These are phyloP conservation scores for Artomyces pyxidatus DNA, from an alignment of 768 basidiomycete species.

Conservation along the genomic window DNA sequence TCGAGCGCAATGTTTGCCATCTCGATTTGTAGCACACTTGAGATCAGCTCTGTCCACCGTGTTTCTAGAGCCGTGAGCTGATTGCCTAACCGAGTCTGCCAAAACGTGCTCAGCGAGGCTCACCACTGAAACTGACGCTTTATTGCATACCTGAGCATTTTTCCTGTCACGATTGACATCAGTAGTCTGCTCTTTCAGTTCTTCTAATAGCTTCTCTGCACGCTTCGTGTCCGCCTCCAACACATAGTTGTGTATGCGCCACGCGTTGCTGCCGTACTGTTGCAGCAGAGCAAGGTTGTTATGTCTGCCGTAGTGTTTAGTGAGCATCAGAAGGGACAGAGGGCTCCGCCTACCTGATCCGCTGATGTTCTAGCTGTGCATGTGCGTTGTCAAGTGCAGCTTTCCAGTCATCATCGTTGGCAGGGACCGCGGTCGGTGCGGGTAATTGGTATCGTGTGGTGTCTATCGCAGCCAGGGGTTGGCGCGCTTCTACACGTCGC, in stretches of 20 bases:
- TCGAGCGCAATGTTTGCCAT: slow-evolving; percentile 90
- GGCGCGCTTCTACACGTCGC: slow-evolving; percentile 60
- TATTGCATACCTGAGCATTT: slow-evolving; percentile 60
- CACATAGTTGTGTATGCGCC: slow-evolving; percentile 86
- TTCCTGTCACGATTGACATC: slow-evolving; percentile 87
- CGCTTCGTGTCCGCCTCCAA: slow-evolving; percentile 71
- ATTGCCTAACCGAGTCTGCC: slow-evolving; percentile 66
- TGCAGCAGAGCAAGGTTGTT: slow-evolving; percentile 78
- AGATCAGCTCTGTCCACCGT: slow-evolving; percentile 90
- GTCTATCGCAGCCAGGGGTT: slow-evolving; percentile 63
- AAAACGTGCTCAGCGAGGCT: neutral
- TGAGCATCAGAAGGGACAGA: neutral
- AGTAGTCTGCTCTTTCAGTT: slow-evolving; percentile 68
- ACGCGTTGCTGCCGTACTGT: slow-evolving; percentile 84
- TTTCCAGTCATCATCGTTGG: slow-evolving; percentile 71
- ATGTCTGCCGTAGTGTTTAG: slow-evolving; percentile 41
- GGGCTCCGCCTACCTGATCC: slow-evolving; percentile 47
- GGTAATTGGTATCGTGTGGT: slow-evolving; percentile 68
- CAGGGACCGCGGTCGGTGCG: slow-evolving; percentile 51
- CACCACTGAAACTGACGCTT: neutral
- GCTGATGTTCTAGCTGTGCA: slow-evolving; percentile 81
- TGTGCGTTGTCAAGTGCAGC: slow-evolving; percentile 67
- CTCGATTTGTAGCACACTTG: slow-evolving; percentile 86
- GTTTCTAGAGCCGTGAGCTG: slow-evolving; percentile 79
- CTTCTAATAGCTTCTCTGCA: slow-evolving; percentile 65